Evolutionary conservation across 139 green algal species (phyloP), one percentile per base, ranked within the genome.

Genomic region (Trebouxia sp.): DNA sequence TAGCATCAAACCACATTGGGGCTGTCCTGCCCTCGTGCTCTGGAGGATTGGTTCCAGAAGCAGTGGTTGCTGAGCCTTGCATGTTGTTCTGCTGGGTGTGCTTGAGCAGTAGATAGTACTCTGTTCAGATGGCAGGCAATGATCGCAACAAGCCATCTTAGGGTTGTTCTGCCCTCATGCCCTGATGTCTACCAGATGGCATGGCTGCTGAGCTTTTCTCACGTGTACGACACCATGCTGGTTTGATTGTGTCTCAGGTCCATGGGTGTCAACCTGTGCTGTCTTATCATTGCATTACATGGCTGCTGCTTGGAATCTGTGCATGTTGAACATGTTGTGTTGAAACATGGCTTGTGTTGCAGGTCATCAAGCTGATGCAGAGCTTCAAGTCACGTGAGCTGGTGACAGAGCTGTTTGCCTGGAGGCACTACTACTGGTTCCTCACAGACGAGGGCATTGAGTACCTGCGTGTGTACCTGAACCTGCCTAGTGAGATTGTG

Each of bases 331-430:
- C 5, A 12, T 53, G 15, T 17, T 37, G 37, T 30, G 14, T 26
- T 42, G 43, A 5, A 17, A 17, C 37, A 24, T 69, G 30, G n/a
- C 9, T 56, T 41, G 6, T 42, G 17, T 10, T 47, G 75, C 89
- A 97, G 79, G 95, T 98, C 69, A 97, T 98, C 81, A 98, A 98
- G 92, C 86, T 98, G 50, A 97, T 98, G 94, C 96, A 99, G 92
- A 95, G 87, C 83, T 98, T 99, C 88, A 97, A 95, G 87, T 94
- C 85, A 78, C 95, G 95, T 87, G 97, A 98, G 90, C 89, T 93
- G 22, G 97, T 99, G 65, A 97, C 92, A 32, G 96, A 99, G 93
- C 90, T 91, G 55, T 99, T 97, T 80, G 95, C 97, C 9, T 99
- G 97, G 97, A 88, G 95, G 58, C 94, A 99, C 91, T 98, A 98